Evolutionary conservation across 2,329 filamentous ascomycete genomes (phyloP), one percentile per base, ranked within the genome.

Genomic region (Calonectria fujianensis): DNA sequence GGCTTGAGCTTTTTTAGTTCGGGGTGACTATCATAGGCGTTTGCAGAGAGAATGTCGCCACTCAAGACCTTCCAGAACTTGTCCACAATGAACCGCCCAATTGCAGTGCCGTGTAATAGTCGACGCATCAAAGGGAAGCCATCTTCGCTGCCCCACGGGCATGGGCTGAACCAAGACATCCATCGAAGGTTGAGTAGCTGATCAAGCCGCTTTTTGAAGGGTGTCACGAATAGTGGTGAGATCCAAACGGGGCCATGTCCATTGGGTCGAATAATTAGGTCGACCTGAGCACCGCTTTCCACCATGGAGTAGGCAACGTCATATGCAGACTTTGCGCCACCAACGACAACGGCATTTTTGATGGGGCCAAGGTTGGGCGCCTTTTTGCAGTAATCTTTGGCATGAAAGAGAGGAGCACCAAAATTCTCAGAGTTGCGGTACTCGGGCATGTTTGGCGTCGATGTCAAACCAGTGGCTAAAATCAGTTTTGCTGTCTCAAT

Each of bases 81-180:
- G 10, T 86, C 82, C 2, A 90, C 86, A 0, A 92, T 69, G 27
- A 84, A 85, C 1, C 88, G 84, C 0, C 90, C 90, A 0, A 90
- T 31, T 57, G 83, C 82, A 0, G 88, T 91, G 2, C 86, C 84
- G 65, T 92, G 90, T 2, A 92, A 80, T 63, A 90, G 88, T 5
- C 81, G 80, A 3, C 89, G 84, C 0, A 89, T 80, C n/a, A 82
- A 83, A 9, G 87, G 85, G 63, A 85, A 90, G 0, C 90, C 91
- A 74, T 90, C 90, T 13, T 87, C 88, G 3, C 85, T 83, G 1
- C 91, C 92, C 91, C 91, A 94, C 2, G 91, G 88, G 76, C 92
- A 94, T 0, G 93, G 93, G 27, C 88, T 91, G 80, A 94, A 90
- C 89, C 91, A 94, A 0, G 89, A 91, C 76, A 94, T 84, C 75